A percentile compares a stretch with the other conserved stretches of the same genome.
phyloP scores from a whole-genome alignment of 345 rosid genomes.

The Lepidium sativum region DNA sequence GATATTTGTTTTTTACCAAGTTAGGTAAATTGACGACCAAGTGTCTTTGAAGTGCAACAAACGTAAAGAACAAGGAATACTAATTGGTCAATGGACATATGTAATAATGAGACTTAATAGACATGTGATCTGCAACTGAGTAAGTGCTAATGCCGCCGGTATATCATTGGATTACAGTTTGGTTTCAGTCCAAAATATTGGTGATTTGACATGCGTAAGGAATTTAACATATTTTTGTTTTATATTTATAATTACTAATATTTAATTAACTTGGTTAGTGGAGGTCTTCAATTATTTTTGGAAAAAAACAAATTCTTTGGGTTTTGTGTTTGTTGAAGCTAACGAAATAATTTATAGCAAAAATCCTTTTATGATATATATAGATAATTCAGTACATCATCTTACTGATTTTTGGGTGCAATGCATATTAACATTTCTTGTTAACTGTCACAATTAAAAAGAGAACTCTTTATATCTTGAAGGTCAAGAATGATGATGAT shows the following conservation, averaged over 20 bases:
- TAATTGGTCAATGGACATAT: slow-evolving; percentile 8
- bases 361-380: too few species aligned
- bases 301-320: not conserved
- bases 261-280: not conserved
- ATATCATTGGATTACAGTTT: not conserved
- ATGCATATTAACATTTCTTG: too few species aligned
- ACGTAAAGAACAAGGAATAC: slow-evolving; percentile 17
- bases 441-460: too few species aligned
- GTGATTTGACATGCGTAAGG: not conserved
- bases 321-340: not conserved
- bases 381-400: not conserved
- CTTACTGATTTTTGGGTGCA: not conserved
- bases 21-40: slow-evolving; percentile 11
- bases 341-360: not conserved
- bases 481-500: too few species aligned
- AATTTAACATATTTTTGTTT: not conserved
- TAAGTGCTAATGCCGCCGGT: not conserved
- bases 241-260: not conserved
- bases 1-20: not conserved
- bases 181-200: not conserved
- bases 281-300: not conserved
- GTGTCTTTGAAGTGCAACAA: not conserved
- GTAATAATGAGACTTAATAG: not conserved
- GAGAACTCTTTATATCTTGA: too few species aligned
- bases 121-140: slow-evolving; percentile 1